A percentile compares a stretch with the other conserved stretches of the same genome.
Evolutionary conservation across 2,329 filamentous ascomycete genomes (phyloP).

Genomic region (Fusarium sp.): DNA sequence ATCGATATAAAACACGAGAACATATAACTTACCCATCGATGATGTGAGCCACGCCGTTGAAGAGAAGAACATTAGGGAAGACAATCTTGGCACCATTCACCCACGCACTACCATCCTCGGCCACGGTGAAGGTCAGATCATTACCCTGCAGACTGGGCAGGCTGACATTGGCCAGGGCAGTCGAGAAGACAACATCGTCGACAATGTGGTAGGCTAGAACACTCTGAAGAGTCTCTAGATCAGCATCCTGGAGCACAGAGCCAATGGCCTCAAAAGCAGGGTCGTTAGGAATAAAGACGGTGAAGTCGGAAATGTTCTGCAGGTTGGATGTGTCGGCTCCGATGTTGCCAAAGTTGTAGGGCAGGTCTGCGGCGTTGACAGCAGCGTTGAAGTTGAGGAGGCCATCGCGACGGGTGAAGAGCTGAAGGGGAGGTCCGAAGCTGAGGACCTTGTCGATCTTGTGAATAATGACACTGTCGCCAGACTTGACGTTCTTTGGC

Average conservation of each 20-base stretch:
- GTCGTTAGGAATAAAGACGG: slow-evolving; percentile 47
- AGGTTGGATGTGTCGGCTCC: slow-evolving; percentile 28
- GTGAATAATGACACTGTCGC: slow-evolving; percentile 47
- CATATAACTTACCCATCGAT: slow-evolving; percentile 44
- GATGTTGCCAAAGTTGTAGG: slow-evolving; percentile 43
- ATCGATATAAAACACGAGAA: rapidly evolving
- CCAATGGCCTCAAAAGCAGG: slow-evolving; percentile 46
- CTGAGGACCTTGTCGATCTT: slow-evolving; percentile 46
- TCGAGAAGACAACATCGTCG: slow-evolving; percentile 47
- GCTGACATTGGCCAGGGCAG: slow-evolving; percentile 44
- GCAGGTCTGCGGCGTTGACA: slow-evolving; percentile 42
- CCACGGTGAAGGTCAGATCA: slow-evolving; percentile 46
- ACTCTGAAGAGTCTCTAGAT: slow-evolving; percentile 40
- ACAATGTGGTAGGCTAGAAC: slow-evolving; percentile 50
- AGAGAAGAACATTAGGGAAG: slow-evolving; percentile 46
- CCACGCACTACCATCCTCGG: slow-evolving; percentile 46
- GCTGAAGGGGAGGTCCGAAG: slow-evolving; percentile 47
- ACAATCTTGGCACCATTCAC: slow-evolving; percentile 50
- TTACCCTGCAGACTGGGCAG: slow-evolving; percentile 40
- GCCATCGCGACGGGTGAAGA: slow-evolving; percentile 46
- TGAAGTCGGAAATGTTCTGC: slow-evolving; percentile 48
- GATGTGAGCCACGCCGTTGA: slow-evolving; percentile 50
- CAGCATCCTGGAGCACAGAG: slow-evolving; percentile 43
- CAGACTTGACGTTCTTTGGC: slow-evolving; percentile 45
- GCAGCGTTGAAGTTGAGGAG: slow-evolving; percentile 48